Percentiles rank a stretch among this genome's conserved stretches.
phyloP scores from a whole-genome alignment of 805 yeast genomes.

The Cyberlindnera sargentensis region DNA sequence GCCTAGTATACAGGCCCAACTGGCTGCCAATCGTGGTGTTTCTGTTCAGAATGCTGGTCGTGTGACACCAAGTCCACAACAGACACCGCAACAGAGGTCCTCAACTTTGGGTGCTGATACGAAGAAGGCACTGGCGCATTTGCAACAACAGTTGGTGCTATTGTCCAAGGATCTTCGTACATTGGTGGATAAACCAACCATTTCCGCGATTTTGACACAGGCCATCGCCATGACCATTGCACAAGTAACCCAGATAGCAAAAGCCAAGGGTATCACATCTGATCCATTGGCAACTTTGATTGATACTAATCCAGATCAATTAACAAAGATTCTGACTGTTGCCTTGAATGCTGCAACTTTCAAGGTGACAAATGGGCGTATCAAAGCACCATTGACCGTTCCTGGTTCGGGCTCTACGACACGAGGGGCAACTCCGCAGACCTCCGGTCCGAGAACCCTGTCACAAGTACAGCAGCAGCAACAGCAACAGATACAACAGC shows the following conservation, averaged over 20 bases:
- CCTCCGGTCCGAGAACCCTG: slow-evolving; percentile 2
- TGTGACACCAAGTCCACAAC: slow-evolving; percentile 19
- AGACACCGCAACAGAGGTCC: slow-evolving; percentile 22
- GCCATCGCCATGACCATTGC: slow-evolving; percentile 92
- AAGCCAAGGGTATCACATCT: slow-evolving; percentile 72
- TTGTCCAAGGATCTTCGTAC: slow-evolving; percentile 67
- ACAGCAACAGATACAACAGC: too few relatives aligned
- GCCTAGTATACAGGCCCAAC: slow-evolving; percentile 23
- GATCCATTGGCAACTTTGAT: slow-evolving; percentile 72
- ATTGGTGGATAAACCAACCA: slow-evolving; percentile 71
- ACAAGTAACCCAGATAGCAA: slow-evolving; percentile 82
- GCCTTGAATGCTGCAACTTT: slow-evolving; percentile 74
- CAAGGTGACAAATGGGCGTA: slow-evolving; percentile 49
- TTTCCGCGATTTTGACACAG: slow-evolving; percentile 79
- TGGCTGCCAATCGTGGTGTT: slow-evolving; percentile 29
- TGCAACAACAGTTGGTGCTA: slow-evolving; percentile 80
- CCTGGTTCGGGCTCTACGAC: slow-evolving; percentile 18
- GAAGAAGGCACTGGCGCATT: slow-evolving; percentile 63
- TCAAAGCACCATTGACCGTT: slow-evolving; percentile 32
- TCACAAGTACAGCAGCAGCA: too few relatives aligned
- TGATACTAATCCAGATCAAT: slow-evolving; percentile 75
- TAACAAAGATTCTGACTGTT: slow-evolving; percentile 70
- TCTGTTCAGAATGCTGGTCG: slow-evolving; percentile 21
- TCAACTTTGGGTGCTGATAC: slow-evolving; percentile 31
- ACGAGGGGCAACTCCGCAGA: slow-evolving; percentile 13